These are phyloP conservation scores for Oehlia diaphana DNA, from an alignment of 192 early-diverging fungal species.

Conservation along the genomic window DNA sequence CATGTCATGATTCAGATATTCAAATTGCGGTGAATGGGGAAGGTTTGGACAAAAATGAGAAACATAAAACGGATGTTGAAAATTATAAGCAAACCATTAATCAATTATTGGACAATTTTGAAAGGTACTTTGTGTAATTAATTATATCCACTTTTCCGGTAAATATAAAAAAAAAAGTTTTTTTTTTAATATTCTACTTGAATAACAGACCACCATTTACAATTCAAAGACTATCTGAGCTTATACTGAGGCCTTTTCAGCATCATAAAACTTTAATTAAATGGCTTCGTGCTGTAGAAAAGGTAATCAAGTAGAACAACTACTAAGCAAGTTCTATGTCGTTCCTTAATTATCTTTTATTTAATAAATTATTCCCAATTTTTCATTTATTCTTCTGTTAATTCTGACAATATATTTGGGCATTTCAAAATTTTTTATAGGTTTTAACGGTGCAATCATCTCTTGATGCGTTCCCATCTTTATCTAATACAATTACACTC, in stretches of 20 bases:
- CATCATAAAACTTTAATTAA: slow-evolving; percentile 15
- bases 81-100: not conserved
- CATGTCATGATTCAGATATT: not conserved
- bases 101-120: slow-evolving; percentile 1
- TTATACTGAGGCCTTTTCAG: not conserved
- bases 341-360: not conserved
- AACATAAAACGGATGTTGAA: not conserved
- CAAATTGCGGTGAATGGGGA: not conserved
- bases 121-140: not conserved
- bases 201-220: slow-evolving; percentile 1
- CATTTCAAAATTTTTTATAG: not conserved
- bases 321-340: not conserved
- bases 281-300: slow-evolving; percentile 5
- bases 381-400: not conserved
- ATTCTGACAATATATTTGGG: not conserved
- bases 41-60: not conserved
- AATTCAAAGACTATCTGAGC: slow-evolving; percentile 1
- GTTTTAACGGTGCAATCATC: slow-evolving; percentile 15
- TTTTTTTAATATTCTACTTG: not conserved
- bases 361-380: no score
- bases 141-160: no score
- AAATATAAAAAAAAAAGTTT: not conserved
- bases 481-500: not conserved
- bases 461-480: not conserved
- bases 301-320: not conserved